Evolutionary conservation across 768 basidiomycete species (phyloP).

Genomic region (Psilocybe tampanensis): DNA sequence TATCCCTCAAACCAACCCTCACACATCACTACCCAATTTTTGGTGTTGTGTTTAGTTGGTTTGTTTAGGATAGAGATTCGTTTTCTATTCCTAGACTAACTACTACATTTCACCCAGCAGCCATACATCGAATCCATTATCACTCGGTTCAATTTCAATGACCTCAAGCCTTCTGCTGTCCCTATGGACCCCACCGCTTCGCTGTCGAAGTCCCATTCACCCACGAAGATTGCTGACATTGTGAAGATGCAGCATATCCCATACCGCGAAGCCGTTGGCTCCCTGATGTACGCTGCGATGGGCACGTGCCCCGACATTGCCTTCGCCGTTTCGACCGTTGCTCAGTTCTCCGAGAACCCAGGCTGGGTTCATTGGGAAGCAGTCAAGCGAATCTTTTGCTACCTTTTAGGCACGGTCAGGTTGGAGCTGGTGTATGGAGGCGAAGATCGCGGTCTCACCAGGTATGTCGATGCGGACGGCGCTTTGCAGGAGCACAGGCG

Average conservation of each 20-base stretch:
- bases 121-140: conserved; percentile 24
- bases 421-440: too few relatives aligned
- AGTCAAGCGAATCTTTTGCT: conserved; percentile 6
- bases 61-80: not conserved
- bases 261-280: conserved; percentile 29
- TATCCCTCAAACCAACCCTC: too few relatives aligned
- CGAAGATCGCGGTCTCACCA: too few relatives aligned
- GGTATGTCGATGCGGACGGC: too few relatives aligned
- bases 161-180: conserved; percentile 10
- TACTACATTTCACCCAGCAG: conserved; percentile 14
- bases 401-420: too few relatives aligned
- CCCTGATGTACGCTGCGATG: conserved; percentile 17
- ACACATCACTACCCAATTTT: too few relatives aligned
- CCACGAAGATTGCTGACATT: conserved; percentile 7
- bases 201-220: conserved; percentile 13
- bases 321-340: not conserved
- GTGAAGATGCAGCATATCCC: conserved; percentile 21
- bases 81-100: not conserved
- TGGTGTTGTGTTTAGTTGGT: too few relatives aligned
- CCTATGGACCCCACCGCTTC: conserved; percentile 19
- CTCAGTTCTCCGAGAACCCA: conserved; percentile 3
- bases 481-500: too few relatives aligned
- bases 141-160: too few relatives aligned
- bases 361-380: conserved; percentile 7
- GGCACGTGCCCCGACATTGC: conserved; percentile 11